Conservation (phyloP, 768 basidiomycete genomes). For the Ramaria sp. region DNA sequence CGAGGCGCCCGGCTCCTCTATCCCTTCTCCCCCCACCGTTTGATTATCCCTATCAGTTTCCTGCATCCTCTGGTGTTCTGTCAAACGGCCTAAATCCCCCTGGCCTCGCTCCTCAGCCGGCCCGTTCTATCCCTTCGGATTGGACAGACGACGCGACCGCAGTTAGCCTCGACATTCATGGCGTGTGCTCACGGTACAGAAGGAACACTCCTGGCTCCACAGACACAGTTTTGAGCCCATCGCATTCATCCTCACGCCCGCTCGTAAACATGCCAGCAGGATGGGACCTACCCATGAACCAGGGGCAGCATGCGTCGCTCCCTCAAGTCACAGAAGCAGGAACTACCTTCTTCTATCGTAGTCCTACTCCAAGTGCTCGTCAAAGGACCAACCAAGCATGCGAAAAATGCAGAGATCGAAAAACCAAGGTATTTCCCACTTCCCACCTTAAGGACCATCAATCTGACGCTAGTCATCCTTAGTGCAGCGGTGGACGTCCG, state of each 20-base stretch:
- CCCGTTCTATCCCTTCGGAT: not conserved
- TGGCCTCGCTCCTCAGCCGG: not conserved
- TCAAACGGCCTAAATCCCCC: not conserved
- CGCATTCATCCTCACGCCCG: not conserved
- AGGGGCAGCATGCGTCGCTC: not conserved
- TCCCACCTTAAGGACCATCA: not conserved
- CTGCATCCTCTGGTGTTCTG: not conserved
- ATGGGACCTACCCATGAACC: not conserved
- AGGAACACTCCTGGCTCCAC: not conserved
- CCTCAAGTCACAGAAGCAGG: not conserved
- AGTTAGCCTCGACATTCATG: not conserved
- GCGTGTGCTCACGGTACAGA: not conserved
- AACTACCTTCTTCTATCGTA: conserved; percentile 11
- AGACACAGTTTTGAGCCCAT: not conserved
- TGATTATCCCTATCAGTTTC: not conserved
- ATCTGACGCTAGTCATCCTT: not conserved
- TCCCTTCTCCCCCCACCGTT: not conserved
- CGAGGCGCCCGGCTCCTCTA: not conserved
- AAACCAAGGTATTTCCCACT: conserved; percentile 37
- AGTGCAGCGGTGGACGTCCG: conserved; percentile 53
- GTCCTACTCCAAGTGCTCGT: conserved; percentile 21
- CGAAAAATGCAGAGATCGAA: conserved; percentile 45
- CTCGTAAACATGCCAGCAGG: not conserved
- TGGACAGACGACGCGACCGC: not conserved
- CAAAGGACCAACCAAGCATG: conserved; percentile 41